Evolutionary conservation across 2,329 filamentous ascomycete species (phyloP), one percentile per base, ranked within the genome.

Genomic region (Hymenoscyphus albidus): DNA sequence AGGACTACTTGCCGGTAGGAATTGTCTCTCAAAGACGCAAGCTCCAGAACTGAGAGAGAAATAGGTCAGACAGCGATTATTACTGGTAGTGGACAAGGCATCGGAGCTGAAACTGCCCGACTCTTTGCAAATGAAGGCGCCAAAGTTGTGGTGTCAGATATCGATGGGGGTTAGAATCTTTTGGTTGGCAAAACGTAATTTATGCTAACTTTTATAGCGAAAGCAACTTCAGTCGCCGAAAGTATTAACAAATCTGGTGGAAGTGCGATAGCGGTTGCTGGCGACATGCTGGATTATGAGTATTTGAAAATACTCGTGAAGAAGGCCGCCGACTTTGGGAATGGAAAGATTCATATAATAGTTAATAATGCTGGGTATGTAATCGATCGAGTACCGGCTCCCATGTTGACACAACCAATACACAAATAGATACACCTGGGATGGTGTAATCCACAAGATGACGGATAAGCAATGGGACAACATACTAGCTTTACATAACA

Each of bases 371-470:
- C 92, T 0, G 92, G 92, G 71, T 70, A 55, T 48, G 64, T 64
- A 31, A 35, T 6, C 27, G 10, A 27, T 12, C 5, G 5, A 6
- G 10, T 18, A 18, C 2, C 18, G 4, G 12, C 18, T 54, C 18
- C n/a, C 48, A 54, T 27, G 3, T 27, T 10, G 7, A 27, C 18
- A 54, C 12, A 27, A 13, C 18, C 31, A 22, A 27, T 5, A 3
- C 22, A 13, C 13, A 9, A 38, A 61, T 44, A 71, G 71, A 54
- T 96, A 92, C 78, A 96, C 93, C 0, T 96, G 92, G 91, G 93
- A 97, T 76, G 93, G 89, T 6, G 92, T 96, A 48, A 92, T 96
- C 70, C 91, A 96, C 82, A 96, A 95, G 83, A 94, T 92, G 82
- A 90, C 88, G 16, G 91, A 96, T 81, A 91, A 91, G 80, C 92